Evolutionary conservation across 1,284 basidiomycete species (phyloP).

Genomic region (Mycena citricolor): DNA sequence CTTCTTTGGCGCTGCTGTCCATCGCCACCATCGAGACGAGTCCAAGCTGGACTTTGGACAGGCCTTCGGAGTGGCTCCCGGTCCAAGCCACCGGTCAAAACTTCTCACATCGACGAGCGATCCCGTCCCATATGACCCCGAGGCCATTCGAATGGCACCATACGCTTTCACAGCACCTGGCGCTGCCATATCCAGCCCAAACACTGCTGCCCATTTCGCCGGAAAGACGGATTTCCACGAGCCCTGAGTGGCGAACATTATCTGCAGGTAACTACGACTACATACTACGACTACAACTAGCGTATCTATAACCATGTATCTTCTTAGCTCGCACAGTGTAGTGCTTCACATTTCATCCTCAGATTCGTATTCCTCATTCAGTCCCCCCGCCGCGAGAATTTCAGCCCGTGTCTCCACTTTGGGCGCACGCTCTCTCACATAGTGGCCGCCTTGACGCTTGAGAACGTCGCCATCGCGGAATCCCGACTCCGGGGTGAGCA

Average conservation of each 20-base stretch:
- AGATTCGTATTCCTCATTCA: constrained; percentile 3
- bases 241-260: no score
- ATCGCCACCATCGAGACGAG: constrained; percentile 35
- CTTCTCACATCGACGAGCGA: constrained; percentile 23
- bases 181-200: constrained; percentile 2
- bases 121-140: constrained; percentile 41
- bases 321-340: no score
- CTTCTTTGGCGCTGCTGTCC: constrained; percentile 53
- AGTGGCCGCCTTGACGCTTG: constrained; percentile 3
- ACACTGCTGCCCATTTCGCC: no score
- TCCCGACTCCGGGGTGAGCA: constrained; percentile 10
- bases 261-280: no score
- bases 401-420: constrained; percentile 8
- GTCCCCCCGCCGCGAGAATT: constrained; percentile 12
- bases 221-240: no score
- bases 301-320: no score
- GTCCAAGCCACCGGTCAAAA: constrained; percentile 22
- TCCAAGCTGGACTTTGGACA: constrained; percentile 43
- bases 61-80: constrained; percentile 47
- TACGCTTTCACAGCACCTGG: constrained; percentile 29
- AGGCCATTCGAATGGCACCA: constrained; percentile 45
- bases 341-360: constrained; percentile 2
- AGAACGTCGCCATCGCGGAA: constrained; percentile 6
- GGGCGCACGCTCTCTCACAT: constrained; percentile 2
- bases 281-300: no score